phyloP scores from a whole-genome alignment of 176 grass and related monocot genomes.

The Tillandsia fasciculata region DNA sequence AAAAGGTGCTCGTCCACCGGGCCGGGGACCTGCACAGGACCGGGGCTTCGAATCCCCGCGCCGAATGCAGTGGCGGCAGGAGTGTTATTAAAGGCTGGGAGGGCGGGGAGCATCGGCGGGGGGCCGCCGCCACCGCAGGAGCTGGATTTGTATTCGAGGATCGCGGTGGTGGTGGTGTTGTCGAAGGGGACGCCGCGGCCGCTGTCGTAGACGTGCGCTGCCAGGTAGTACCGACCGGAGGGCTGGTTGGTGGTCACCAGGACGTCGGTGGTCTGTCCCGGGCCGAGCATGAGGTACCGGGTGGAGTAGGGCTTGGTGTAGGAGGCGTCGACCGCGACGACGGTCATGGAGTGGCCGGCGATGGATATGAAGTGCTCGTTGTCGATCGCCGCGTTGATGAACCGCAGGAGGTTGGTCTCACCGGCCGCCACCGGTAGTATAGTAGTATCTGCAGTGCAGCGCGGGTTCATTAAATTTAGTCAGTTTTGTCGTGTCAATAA shows the following conservation, averaged over 20 bases:
- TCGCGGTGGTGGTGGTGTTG: slow-evolving; percentile 77
- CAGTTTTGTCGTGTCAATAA: no score
- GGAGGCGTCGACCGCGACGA: slow-evolving; percentile 68
- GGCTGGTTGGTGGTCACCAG: slow-evolving; percentile 60
- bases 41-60: slow-evolving; percentile 41
- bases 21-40: slow-evolving; percentile 43
- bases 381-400: slow-evolving; percentile 79
- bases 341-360: slow-evolving; percentile 79
- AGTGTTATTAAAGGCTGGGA: slow-evolving; percentile 69
- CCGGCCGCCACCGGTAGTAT: slow-evolving; percentile 51
- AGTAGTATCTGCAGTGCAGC: slow-evolving; percentile 38
- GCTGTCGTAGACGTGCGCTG: slow-evolving; percentile 52
- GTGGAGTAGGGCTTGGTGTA: slow-evolving; percentile 74
- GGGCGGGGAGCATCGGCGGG: slow-evolving; percentile 40
- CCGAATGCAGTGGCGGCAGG: slow-evolving; percentile 45
- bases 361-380: slow-evolving; percentile 72
- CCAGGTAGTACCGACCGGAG: slow-evolving; percentile 73
- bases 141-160: slow-evolving; percentile 59
- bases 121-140: slow-evolving; percentile 11
- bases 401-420: slow-evolving; percentile 57
- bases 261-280: slow-evolving; percentile 89
- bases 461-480: background rate
- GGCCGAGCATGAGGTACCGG: slow-evolving; percentile 46
- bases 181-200: slow-evolving; percentile 52
- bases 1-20: slow-evolving; percentile 65